Evolutionary conservation across 768 basidiomycete genomes (phyloP), one percentile per base, ranked within the genome.

Genomic region (Tubosaeta brunneosetosa): DNA sequence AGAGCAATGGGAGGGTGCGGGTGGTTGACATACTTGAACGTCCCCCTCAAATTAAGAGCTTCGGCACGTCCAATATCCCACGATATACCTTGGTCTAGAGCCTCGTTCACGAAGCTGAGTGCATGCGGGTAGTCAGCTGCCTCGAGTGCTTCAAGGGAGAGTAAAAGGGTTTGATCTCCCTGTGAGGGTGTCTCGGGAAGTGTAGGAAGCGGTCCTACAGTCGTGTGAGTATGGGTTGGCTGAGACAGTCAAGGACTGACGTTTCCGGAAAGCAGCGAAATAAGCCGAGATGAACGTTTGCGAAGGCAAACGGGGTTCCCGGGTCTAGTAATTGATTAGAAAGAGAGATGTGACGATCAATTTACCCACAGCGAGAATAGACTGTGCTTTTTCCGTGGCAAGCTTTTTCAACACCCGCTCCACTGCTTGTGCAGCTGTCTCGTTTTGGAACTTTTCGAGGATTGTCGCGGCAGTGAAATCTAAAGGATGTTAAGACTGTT

Each of bases 391-490:
- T 62, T 83, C 74, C 1, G 77, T 71, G 0, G 95, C 79, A 31
- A 97, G 71, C 55, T 84, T 84, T 71, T 94, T 94, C 63, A 98
- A 72, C 17, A 95, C 90, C n/a, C 93, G 83, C 67, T 98, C 97
- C 8, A 98, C 92, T 0, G 89, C 75, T 48, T 83, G 78, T 4
- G 88, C 82, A 2, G 93, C 86, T 1, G 73, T 60, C 56, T 88
- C 82, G 63, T 94, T 92, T 65, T 85, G 79, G 82, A 98, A 97
- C 63, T 86, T 85, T 69, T 94, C 92, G 38, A 99, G 79, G 58
- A 99, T 95, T 14, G 94, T 93, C 0, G 90, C 86, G n/a, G 95
- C 91, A 0, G 95, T 97, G 76, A 85, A 98, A 69, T 99, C 95
- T 94, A 31, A 12, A 26, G 17, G 42, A 3, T 19, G 8, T 2